phyloP scores from a whole-genome alignment of 345 rosid species.

The Triadica sebifera region DNA sequence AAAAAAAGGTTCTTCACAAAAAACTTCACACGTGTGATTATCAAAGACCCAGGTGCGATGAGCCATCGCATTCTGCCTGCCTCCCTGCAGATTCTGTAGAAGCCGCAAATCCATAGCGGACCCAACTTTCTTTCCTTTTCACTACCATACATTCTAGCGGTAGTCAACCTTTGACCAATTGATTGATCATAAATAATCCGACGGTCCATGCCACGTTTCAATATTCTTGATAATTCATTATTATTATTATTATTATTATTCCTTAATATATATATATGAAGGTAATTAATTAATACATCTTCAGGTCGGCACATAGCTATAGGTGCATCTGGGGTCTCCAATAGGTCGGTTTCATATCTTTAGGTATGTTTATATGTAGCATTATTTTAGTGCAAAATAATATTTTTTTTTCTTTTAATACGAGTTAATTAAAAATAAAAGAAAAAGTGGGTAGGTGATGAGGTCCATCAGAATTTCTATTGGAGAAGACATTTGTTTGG shows the following conservation, averaged over 20 bases:
- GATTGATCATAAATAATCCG: neutral
- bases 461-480: neutral
- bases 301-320: slow-evolving; percentile 23
- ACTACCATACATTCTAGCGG: neutral
- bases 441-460: slow-evolving; percentile 1
- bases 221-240: neutral
- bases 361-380: neutral
- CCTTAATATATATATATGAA: too few species aligned
- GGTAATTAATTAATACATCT: neutral
- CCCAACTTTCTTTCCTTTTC: slow-evolving; percentile 13
- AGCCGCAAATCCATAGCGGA: slow-evolving; percentile 21
- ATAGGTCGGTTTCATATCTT: neutral
- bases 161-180: neutral
- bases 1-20: neutral
- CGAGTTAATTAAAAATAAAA: neutral
- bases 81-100: slow-evolving; percentile 5
- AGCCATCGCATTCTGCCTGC: neutral
- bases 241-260: neutral
- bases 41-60: neutral
- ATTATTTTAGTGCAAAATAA: neutral
- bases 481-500: neutral
- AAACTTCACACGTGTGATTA: slow-evolving; percentile 5
- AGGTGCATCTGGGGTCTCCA: slow-evolving; percentile 8
- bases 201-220: slow-evolving; percentile 7
- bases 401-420: neutral